Evolutionary conservation across 2,329 filamentous ascomycete species (phyloP), one percentile per base, ranked within the genome.

Genomic region (Aspergillus terreus): DNA sequence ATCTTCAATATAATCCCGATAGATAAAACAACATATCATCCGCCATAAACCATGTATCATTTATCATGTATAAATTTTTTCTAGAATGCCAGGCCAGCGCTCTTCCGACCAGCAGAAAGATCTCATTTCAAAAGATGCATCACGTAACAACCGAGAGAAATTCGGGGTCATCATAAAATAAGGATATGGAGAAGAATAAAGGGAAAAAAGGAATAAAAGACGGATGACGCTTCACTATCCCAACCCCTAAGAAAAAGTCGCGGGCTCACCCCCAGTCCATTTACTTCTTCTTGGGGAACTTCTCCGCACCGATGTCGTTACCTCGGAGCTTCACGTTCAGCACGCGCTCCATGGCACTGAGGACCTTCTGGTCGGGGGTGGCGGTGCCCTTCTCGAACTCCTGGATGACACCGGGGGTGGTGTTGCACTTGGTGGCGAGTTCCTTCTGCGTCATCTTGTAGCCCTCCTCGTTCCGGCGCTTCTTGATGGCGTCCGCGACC

Each of bases 371-470:
- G 76, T 95, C 91, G 51, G 88, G 92, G 43, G 82, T 66, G 51
- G 85, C 91, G 63, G 78, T 82, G 62, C 88, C 91, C 60, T 86
- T 82, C 84, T 97, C 92, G 67, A 95, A 91, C 63, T 91, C 86
- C 67, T 87, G 88, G 58, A 97, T 81, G 61, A 94, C 78, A 59
- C 83, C 82, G 47, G 86, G 83, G 40, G 89, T 92, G 55, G 87
- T 91, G 80, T 95, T 95, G 80, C 88, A 92, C 77, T 90, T 90
- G 60, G 87, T 90, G 55, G 92, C 92, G 50, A 86, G 77, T 58
- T 85, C 83, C 71, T 95, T 95, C 76, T 97, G 94, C 51, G 92
- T 95, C 90, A 97, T 92, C 78, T 95, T 94, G 74, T 92, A 91
- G 74, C 88, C 88, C 71, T 90, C 86, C 70, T 87, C 84, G 69